phyloP scores from a whole-genome alignment of 2,329 filamentous ascomycete genomes.

The Orbilia blumenaviensis region DNA sequence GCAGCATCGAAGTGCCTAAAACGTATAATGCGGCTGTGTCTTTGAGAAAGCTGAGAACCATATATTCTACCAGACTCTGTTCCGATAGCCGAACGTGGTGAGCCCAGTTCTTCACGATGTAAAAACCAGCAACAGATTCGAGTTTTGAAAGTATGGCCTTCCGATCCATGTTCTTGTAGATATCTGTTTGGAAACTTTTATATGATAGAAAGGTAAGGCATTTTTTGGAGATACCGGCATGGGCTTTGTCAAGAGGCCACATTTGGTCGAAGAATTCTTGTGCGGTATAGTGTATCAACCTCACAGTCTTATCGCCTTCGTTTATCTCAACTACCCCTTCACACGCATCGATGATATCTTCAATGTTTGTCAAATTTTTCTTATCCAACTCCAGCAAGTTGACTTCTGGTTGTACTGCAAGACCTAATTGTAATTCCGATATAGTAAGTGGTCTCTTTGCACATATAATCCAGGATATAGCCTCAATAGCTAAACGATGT shows the following conservation, averaged over 20 bases:
- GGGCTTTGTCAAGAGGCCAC: not conserved
- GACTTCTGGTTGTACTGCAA: no score
- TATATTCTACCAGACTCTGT: no score
- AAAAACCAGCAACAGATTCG: no score
- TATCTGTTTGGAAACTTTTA: not conserved
- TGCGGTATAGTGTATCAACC: constrained; percentile 58
- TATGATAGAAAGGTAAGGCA: constrained; percentile 26
- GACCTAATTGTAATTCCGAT: constrained; percentile 4
- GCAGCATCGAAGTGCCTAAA: no score
- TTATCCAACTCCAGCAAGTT: no score
- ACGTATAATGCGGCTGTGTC: no score
- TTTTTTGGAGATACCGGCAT: not conserved
- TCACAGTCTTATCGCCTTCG: no score
- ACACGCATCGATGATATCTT: constrained; percentile 53
- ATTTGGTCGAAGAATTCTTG: constrained; percentile 57
- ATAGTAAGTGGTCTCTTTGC: not conserved
- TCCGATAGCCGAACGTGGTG: no score
- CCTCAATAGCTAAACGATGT: not conserved
- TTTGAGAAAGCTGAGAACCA: no score
- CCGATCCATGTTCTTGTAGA: not conserved
- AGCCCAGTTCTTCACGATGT: no score
- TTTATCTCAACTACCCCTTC: no score
- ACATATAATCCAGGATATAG: constrained; percentile 3
- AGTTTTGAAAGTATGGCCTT: not conserved
- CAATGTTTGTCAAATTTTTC: not conserved